Base-by-base conservation (phyloP, 495 filamentous ascomycete genomes). In the Penicillium lagena region DNA sequence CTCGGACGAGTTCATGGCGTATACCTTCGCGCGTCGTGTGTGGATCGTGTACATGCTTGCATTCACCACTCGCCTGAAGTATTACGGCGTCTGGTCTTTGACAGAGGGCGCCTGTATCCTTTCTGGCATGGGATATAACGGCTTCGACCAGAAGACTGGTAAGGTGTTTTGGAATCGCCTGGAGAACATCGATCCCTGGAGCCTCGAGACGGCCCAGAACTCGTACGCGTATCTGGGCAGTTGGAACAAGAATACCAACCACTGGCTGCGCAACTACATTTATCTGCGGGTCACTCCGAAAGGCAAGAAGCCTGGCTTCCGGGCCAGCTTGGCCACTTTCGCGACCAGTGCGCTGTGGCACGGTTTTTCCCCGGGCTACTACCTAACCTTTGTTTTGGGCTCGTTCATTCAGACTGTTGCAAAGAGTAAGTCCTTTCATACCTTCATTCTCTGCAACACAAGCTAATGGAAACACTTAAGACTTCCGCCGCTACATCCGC, bases 241-340 rank as follows among this genome's bases (percentile, higher is more conserved):
- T 58, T 98, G 93, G 93, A 98, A 98, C 66, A 93, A 94, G 73
- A 98, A 98, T 64, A 97, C 93, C 12, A 98, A 96, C 63, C 81
- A 87, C 54, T 98, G 93, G 93, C 69, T 98, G 44, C 82, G 91
- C 31, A 95, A 97, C 60, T 97, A 95, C 58, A 73, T 98, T 48
- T 98, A 97, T 59, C 73, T 98, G 34, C 85, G 93, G 12, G 94
- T 98, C 2, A 98, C 93, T 5, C 93, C 93, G 4, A 86, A 86
- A 51, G 93, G 93, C 40, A 93, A 87, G 75, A 98, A 97, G 60
- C 93, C 93, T 8, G 93, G 93, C 2, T 98, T 98, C 71, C 76
- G 91, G 39, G 94, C 93, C 29, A 96, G 85, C 58, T 64, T 98
- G 75, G 90, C 89, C 3, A 98, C 93, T 1, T 98, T 98, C 55